These are phyloP conservation scores for Salix arbutifolia DNA, from an alignment of 345 rosid species.

Conservation along the genomic window DNA sequence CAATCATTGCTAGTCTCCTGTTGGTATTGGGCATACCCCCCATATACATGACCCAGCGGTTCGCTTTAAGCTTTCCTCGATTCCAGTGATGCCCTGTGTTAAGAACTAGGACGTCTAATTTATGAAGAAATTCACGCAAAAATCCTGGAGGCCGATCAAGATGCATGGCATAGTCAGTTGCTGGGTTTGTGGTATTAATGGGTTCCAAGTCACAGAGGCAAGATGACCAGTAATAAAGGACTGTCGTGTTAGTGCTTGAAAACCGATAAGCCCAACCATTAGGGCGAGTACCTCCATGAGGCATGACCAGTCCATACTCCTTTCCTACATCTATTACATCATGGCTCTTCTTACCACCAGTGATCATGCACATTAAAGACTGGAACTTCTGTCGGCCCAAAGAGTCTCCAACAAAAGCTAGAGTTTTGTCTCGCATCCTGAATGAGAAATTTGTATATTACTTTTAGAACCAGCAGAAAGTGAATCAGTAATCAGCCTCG, in stretches of 20 bases:
- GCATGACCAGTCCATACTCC: slow-evolving; percentile 53
- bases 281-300: slow-evolving; percentile 51
- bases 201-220: slow-evolving; percentile 65
- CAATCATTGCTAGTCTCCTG: slow-evolving; percentile 54
- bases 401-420: slow-evolving; percentile 89
- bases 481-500: neutral
- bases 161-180: slow-evolving; percentile 67
- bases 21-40: slow-evolving; percentile 52
- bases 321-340: slow-evolving; percentile 57
- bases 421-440: slow-evolving; percentile 70
- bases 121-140: slow-evolving; percentile 49
- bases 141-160: slow-evolving; percentile 80
- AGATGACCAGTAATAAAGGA: slow-evolving; percentile 77
- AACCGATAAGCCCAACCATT: slow-evolving; percentile 76
- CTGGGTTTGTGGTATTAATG: slow-evolving; percentile 40
- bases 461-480: neutral
- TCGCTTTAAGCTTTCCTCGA: slow-evolving; percentile 58
- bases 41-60: slow-evolving; percentile 71
- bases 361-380: slow-evolving; percentile 80
- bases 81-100: slow-evolving; percentile 89
- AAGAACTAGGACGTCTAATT: slow-evolving; percentile 59
- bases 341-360: slow-evolving; percentile 44
- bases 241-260: slow-evolving; percentile 59
- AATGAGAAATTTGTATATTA: neutral
- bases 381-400: slow-evolving; percentile 81